A percentile compares a stretch with the other conserved stretches of the same genome.
Conservation (phyloP, 306 rosid genomes). For the Comarum palustre region DNA sequence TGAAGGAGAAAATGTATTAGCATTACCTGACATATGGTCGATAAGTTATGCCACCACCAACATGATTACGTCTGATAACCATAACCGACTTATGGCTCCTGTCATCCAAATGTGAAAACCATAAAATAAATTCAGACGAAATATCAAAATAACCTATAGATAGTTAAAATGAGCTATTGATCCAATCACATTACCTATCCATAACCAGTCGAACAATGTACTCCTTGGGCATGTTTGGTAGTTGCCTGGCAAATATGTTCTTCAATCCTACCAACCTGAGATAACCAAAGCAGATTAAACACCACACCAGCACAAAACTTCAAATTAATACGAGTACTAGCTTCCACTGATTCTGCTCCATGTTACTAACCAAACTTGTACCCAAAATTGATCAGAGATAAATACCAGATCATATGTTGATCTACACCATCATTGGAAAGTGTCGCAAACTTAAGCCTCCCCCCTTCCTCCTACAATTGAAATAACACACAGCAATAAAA, state of each 20-base stretch:
- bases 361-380: too few species aligned
- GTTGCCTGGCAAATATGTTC: conserved; percentile 90
- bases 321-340: too few species aligned
- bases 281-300: conserved; percentile 25
- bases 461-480: conserved; percentile 74
- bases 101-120: conserved; percentile 31
- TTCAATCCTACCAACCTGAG: conserved; percentile 90
- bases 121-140: not conserved
- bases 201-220: conserved; percentile 95
- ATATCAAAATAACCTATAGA: not conserved
- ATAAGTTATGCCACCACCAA: conserved; percentile 96
- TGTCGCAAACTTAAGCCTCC: conserved; percentile 78
- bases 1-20: conserved; percentile 14
- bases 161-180: not conserved
- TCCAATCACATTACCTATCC: conserved; percentile 66
- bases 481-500: not conserved
- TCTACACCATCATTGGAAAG: conserved; percentile 76
- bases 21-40: conserved; percentile 83
- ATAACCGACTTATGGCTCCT: conserved; percentile 95
- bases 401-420: conserved; percentile 92
- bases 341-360: too few species aligned
- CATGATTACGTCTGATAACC: conserved; percentile 79
- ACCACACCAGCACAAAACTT: not conserved
- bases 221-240: conserved; percentile 99
- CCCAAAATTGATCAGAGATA: conserved; percentile 14